Evolutionary conservation across 805 yeast genomes (phyloP).

Genomic region (Yarrowia alimentaria): DNA sequence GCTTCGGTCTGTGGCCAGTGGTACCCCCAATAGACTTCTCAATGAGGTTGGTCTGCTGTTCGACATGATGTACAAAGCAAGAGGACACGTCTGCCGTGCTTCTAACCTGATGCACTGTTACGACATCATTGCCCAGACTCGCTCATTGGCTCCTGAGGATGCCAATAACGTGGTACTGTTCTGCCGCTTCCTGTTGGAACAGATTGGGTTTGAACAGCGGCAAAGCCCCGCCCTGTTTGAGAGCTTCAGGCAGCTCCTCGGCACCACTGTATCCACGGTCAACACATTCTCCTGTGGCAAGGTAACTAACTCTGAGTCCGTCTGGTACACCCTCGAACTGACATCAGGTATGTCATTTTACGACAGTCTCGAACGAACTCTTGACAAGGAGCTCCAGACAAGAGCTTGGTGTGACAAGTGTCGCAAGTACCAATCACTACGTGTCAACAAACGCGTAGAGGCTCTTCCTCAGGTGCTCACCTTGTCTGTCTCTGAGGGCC

Average conservation of each 20-base stretch:
- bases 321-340: conserved; percentile 34
- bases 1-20: conserved; percentile 54
- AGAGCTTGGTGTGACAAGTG: conserved; percentile 56
- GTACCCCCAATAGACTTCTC: conserved; percentile 45
- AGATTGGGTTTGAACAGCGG: conserved; percentile 47
- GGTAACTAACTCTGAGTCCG: conserved; percentile 31
- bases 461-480: conserved; percentile 60
- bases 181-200: conserved; percentile 57
- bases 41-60: conserved; percentile 84
- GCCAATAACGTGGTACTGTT: conserved; percentile 40
- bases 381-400: conserved; percentile 41
- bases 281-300: conserved; percentile 34
- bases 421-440: conserved; percentile 52
- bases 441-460: conserved; percentile 51
- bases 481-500: conserved; percentile 1
- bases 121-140: conserved; percentile 19
- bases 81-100: conserved; percentile 75
- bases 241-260: conserved; percentile 28
- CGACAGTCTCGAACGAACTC: conserved; percentile 32
- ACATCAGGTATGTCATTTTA: conserved; percentile 30
- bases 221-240: conserved; percentile 10
- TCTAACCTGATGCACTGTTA: conserved; percentile 50
- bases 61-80: conserved; percentile 86
- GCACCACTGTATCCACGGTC: conserved; percentile 31
- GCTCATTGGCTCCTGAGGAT: conserved; percentile 15